These are phyloP conservation scores for Geranium rotundifolium DNA, from an alignment of 345 rosid species.

Conservation along the genomic window DNA sequence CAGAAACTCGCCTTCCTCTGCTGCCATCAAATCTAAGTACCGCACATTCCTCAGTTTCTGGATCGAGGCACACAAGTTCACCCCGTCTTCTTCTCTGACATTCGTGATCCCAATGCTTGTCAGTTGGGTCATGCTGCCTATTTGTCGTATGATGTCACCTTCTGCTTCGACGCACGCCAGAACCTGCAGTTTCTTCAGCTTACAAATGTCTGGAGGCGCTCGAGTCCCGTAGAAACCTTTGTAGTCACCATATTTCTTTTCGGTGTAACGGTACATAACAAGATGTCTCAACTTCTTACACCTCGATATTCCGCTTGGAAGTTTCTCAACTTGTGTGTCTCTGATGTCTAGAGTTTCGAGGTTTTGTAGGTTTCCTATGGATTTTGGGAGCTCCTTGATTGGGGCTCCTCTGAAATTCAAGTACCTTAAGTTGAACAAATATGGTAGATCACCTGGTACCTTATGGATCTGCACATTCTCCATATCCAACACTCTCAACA, in stretches of 20 bases:
- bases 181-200: constrained; percentile 7
- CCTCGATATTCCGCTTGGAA: constrained; percentile 4
- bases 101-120: constrained; percentile 2
- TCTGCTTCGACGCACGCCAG: constrained; percentile 4
- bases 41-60: constrained; percentile 1
- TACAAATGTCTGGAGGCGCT: background rate
- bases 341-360: background rate
- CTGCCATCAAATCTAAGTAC: background rate
- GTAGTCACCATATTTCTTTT: background rate
- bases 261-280: background rate
- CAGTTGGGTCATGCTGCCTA: constrained; percentile 3
- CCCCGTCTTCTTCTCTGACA: background rate
- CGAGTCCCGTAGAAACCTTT: background rate
- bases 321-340: background rate
- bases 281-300: background rate
- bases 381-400: background rate
- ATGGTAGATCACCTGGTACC: background rate
- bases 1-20: background rate
- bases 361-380: background rate
- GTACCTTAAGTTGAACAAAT: constrained; percentile 6
- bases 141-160: background rate
- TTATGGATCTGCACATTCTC: constrained; percentile 1
- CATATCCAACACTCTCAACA: constrained; percentile 14
- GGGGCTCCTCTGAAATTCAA: background rate
- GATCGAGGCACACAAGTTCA: constrained; percentile 2